Evolutionary conservation across 768 basidiomycete genomes (phyloP), one percentile per base, ranked within the genome.

Genomic region (Phlegmacium glaucopus): DNA sequence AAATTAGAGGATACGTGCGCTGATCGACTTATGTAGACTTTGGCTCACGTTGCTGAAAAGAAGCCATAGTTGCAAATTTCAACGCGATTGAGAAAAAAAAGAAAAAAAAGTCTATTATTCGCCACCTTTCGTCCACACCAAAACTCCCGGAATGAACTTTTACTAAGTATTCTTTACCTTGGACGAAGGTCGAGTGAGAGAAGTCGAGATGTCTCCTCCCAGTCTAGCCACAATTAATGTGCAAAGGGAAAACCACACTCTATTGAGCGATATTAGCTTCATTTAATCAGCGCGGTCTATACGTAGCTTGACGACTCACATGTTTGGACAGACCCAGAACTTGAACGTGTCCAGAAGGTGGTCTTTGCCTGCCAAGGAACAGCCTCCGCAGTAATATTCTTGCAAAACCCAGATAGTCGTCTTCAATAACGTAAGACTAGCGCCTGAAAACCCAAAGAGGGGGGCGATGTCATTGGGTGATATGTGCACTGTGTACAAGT

Each of bases 371-470:
- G 32, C 79, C 65, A 27, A 77, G 65, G 61, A 62, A 48, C 87
- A 89, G 9, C 71, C 72, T n/a, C 74, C 72, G 60, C 87, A 88
- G 57, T 77, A 87, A 61, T 81, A 80, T 64, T 90, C 88, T 64
- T 89, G 82, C 16, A 72, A 57, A 58, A 76, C 75, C 63, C 91
- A 93, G 26, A 92, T 74, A 2, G 77, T 65, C 1, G 90, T 93
- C 71, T 92, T 91, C 27, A 79, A 79, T 27, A 90, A 66, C 3
- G 90, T 91, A 77, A 88, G 82, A 6, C 76, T 70, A 7, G 76
- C 83, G 9, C 79, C 78, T 9, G 82, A 73, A 59, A 90, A 89
- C 4, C 90, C 90, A 35, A 91, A 61, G 9, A 91, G 56, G 2
- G 87, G 83, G 3, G 90, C 87, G 10, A 75, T 59, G 39, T 67